Evolutionary conservation across 2,329 filamentous ascomycete genomes (phyloP).

Genomic region (Escovopsis weberi): DNA sequence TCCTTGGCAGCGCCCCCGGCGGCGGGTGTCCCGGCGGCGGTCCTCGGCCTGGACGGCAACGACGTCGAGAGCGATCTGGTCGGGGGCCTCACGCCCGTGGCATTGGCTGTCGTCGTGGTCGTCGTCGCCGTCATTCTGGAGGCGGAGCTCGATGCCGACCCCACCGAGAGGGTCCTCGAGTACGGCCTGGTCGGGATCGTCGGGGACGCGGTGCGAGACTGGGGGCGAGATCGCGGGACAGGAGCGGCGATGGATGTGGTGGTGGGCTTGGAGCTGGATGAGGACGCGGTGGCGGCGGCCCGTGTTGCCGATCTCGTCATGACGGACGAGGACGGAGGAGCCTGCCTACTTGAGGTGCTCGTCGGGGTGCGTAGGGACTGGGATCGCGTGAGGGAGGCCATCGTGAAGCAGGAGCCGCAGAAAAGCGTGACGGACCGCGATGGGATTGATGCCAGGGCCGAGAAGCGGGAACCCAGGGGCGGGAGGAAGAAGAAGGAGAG

Average conservation of each 20-base stretch:
- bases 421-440: no score
- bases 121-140: conserved; percentile 2
- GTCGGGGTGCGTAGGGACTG: conserved; percentile 27
- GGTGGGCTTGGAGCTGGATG: conserved; percentile 5
- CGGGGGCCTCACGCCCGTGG: no score
- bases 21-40: conserved; percentile 1
- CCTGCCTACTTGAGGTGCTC: conserved; percentile 20
- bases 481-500: no score
- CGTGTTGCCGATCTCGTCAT: conserved; percentile 9
- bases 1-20: conserved; percentile 8
- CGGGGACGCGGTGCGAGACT: conserved; percentile 27
- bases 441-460: no score
- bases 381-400: conserved; percentile 21
- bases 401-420: no score
- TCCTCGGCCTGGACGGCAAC: no score
- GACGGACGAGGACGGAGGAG: no score
- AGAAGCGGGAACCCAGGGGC: no score
- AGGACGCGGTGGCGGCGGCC: conserved; percentile 2
- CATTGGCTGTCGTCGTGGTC: conserved; percentile 5
- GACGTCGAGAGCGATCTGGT: background rate
- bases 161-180: conserved; percentile 18
- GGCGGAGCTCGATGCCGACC: conserved; percentile 8
- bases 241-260: no score
- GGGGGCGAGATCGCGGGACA: conserved; percentile 2
- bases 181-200: conserved; percentile 35